These are phyloP conservation scores for Pontederia paniculata DNA, from an alignment of 176 grass and related monocot species.

Conservation along the genomic window DNA sequence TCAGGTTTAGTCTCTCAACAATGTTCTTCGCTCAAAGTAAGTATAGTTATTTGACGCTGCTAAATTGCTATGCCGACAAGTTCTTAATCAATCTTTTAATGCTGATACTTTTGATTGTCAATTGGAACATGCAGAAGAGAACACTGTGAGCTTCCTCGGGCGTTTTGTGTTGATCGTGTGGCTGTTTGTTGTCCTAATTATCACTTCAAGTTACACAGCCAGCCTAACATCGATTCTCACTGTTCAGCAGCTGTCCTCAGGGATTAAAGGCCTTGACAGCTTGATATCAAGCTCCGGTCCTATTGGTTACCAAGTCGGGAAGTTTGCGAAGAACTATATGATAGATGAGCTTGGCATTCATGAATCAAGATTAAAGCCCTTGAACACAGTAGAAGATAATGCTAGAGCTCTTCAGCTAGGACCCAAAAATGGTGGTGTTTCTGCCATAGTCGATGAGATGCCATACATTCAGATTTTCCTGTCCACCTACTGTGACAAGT, in stretches of 20 bases:
- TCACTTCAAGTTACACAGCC: constrained; percentile 88
- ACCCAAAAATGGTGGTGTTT: constrained; percentile 54
- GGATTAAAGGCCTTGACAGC: constrained; percentile 65
- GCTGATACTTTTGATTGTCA: constrained; percentile 6
- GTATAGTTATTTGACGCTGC: background rate
- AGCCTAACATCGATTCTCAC: constrained; percentile 88
- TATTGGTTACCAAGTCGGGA: constrained; percentile 73
- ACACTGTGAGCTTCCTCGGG: constrained; percentile 67
- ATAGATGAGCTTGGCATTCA: constrained; percentile 63
- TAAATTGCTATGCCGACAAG: background rate
- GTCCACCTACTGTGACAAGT: constrained; percentile 58
- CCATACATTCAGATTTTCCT: constrained; percentile 83
- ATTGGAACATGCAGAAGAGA: constrained; percentile 40
- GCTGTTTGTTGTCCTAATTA: constrained; percentile 85
- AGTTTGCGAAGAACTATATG: constrained; percentile 72
- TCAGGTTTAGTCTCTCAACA: constrained; percentile 91
- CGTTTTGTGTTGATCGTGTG: constrained; percentile 77
- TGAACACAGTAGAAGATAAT: constrained; percentile 36
- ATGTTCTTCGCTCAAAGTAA: constrained; percentile 91
- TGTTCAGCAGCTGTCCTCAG: constrained; percentile 72
- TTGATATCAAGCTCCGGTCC: constrained; percentile 45
- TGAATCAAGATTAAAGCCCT: constrained; percentile 36
- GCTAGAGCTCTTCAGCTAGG: constrained; percentile 57
- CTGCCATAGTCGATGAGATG: constrained; percentile 82
- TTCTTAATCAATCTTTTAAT: background rate